These are phyloP conservation scores for Rhizopogon vinicolor DNA, from an alignment of 768 basidiomycete species.

Conservation along the genomic window DNA sequence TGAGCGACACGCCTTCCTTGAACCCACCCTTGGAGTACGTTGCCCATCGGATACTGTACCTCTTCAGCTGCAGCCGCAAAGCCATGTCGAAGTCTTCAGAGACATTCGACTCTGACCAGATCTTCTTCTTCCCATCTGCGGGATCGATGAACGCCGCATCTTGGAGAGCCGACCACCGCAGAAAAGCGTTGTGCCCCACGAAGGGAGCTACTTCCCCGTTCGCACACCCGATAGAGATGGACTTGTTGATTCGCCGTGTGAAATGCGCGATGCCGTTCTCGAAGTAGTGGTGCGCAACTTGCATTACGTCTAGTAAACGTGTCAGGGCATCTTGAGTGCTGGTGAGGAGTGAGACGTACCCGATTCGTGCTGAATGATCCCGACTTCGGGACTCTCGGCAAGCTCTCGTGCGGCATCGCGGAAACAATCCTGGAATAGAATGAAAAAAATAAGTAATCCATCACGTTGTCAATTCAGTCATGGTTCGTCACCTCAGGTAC, in stretches of 20 bases:
- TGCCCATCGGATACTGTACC: slow-evolving; percentile 49
- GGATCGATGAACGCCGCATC: slow-evolving; percentile 50
- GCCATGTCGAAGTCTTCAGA: slow-evolving; percentile 65
- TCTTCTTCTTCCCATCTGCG: slow-evolving; percentile 43
- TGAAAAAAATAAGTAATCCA: background rate
- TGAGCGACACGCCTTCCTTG: slow-evolving; percentile 84
- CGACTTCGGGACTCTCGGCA: slow-evolving; percentile 76
- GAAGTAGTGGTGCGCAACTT: slow-evolving; percentile 51
- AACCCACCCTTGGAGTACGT: slow-evolving; percentile 81
- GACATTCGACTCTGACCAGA: slow-evolving; percentile 56
- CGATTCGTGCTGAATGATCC: slow-evolving; percentile 90
- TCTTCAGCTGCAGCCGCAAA: slow-evolving; percentile 27
- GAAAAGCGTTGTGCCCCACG: slow-evolving; percentile 48
- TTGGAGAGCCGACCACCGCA: slow-evolving; percentile 56
- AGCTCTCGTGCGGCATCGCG: slow-evolving; percentile 83
- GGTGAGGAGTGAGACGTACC: slow-evolving; percentile 31
- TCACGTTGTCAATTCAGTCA: background rate
- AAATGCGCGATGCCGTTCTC: slow-evolving; percentile 46
- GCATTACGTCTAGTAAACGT: slow-evolving; percentile 43
- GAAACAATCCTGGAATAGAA: slow-evolving; percentile 68
- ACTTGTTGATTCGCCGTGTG: slow-evolving; percentile 44
- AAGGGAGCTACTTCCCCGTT: slow-evolving; percentile 42
- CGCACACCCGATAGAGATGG: slow-evolving; percentile 30
- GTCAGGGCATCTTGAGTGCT: background rate
- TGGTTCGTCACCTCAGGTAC: slow-evolving; percentile 56